Evolutionary conservation across 1,284 basidiomycete genomes (phyloP), one percentile per base, ranked within the genome.

Genomic region (Malassezia vespertilionis): DNA sequence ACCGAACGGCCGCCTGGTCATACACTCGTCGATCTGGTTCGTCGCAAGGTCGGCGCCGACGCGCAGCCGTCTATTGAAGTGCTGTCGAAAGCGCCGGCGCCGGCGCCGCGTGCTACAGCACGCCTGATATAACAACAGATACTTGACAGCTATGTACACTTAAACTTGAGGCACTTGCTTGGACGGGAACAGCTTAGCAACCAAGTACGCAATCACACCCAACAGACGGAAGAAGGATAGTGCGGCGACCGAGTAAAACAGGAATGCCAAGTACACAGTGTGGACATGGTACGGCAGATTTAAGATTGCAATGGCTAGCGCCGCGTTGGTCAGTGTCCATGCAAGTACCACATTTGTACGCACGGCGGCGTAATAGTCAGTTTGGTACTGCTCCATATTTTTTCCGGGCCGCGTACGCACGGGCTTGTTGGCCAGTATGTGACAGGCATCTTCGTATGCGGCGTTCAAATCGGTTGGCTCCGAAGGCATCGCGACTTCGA

Each of bases 271-370:
- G 47, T 70, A 70, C 10, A 40, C n/a, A 14, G 50, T 56, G 22
- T 53, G 55, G 27, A 67, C 55, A 8, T 27, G 14, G 5, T 31
- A 35, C 6, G 40, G 27, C 14, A 43, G 23, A 33, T 61, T 65
- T 17, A 69, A 33, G 27, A 70, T 67, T 12, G 50, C 59, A 17
- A 70, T 55, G 2, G 54, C 62, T 2, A 70, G 56, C 12, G 63
- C 67, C 1, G 58, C 64, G 18, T 70, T 70, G 35, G 52, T 59
- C 38, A 70, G 40, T 21, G 57, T 81, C 82, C 88, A 91, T 3
- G 80, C 77, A 39, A 96, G 75, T 33, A 96, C 74, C 18, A 89
- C 86, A 73, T 90, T 91, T 10, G 88, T 93, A 49, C 88, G 75
- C 57, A 93, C 84, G 67, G 84, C 85, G 0, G 61, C 67, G 48